Evolutionary conservation across 441 rosid genomes (phyloP).

Genomic region (Gossypium schwendimanii): DNA sequence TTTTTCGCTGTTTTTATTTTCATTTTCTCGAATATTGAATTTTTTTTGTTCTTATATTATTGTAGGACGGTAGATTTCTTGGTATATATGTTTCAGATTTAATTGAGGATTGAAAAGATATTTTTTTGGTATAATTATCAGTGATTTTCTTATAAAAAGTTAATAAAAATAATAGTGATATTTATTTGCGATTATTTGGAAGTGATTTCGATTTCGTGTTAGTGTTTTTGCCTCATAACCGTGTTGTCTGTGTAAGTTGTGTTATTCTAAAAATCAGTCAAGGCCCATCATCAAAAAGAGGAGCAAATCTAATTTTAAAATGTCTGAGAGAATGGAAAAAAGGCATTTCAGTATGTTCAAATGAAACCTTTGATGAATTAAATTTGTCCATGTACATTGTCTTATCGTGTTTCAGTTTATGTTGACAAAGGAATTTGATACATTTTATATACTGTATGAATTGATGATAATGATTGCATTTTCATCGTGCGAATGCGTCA

Average conservation of each 20-base stretch:
- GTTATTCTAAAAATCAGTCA: not conserved
- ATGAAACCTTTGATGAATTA: not conserved
- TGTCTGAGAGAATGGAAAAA: not conserved
- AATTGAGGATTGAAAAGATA: not conserved
- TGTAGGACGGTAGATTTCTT: not conserved
- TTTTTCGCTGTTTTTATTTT: not conserved
- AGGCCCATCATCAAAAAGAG: not conserved
- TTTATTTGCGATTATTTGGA: not conserved
- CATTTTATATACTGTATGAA: not conserved
- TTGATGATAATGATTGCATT: not conserved
- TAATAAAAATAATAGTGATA: not conserved
- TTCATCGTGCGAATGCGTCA: not conserved
- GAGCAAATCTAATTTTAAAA: not conserved
- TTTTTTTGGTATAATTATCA: not conserved
- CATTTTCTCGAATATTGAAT: not conserved
- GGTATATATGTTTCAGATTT: not conserved
- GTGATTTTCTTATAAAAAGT: not conserved
- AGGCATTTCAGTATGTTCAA: not conserved
- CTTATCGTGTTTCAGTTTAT: not conserved
- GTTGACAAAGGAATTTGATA: not conserved
- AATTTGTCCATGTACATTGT: not conserved
- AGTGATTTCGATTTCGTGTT: not conserved
- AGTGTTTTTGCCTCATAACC: not conserved
- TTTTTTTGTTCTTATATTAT: not conserved
- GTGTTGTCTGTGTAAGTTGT: not conserved